A percentile compares a stretch with the other conserved stretches of the same genome.
Conservation (phyloP, 306 rosid genomes). For the Cicer pinnatifidum region DNA sequence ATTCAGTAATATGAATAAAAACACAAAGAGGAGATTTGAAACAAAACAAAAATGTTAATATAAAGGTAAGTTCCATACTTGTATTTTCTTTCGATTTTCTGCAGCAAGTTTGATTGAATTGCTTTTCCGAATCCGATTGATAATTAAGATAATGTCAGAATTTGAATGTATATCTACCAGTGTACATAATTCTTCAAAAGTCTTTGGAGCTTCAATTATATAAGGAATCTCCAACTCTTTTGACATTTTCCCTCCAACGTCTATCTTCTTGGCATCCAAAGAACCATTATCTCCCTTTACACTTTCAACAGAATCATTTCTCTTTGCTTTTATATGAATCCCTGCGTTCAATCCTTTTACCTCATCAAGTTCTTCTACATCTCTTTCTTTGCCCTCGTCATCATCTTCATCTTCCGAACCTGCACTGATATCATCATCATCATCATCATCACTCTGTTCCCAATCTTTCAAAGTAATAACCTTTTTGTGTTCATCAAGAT, state of each 20-base stretch:
- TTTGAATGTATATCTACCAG: slow-evolving; percentile 62
- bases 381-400: slow-evolving; percentile 41
- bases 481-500: slow-evolving; percentile 44
- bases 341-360: slow-evolving; percentile 40
- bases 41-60: slow-evolving; percentile 25
- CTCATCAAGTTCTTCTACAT: slow-evolving; percentile 39
- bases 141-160: slow-evolving; percentile 63
- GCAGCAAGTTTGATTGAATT: slow-evolving; percentile 84
- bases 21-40: slow-evolving; percentile 31
- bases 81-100: slow-evolving; percentile 89
- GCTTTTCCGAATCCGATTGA: slow-evolving; percentile 80
- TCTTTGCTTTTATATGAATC: slow-evolving; percentile 39
- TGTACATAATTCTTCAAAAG: slow-evolving; percentile 67
- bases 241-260: slow-evolving; percentile 50
- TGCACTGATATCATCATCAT: slow-evolving; percentile 65
- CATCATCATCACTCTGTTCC: slow-evolving; percentile 90
- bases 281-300: slow-evolving; percentile 49
- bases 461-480: slow-evolving; percentile 71
- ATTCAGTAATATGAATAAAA: slow-evolving; percentile 1
- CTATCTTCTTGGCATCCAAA: slow-evolving; percentile 53
- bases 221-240: slow-evolving; percentile 68
- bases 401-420: slow-evolving; percentile 57
- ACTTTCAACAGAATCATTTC: slow-evolving; percentile 44
- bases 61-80: slow-evolving; percentile 56
- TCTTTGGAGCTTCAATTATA: slow-evolving; percentile 88